Evolutionary conservation across 108 stramenopile genomes (phyloP).

Genomic region (Cafeteria roenbergensis): DNA sequence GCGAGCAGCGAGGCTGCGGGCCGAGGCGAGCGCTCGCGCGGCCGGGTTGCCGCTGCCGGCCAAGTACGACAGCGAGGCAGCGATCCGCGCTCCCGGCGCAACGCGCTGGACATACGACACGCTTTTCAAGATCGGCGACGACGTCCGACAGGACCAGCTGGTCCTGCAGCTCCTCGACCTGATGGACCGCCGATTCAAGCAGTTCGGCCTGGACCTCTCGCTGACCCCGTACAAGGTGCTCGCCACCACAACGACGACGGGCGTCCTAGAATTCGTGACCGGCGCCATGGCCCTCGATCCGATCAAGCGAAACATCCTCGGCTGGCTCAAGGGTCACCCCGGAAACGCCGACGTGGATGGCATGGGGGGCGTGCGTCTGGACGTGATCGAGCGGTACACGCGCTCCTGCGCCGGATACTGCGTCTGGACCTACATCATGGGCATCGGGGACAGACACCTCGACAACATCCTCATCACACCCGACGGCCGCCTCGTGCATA

Average conservation of each 20-base stretch:
- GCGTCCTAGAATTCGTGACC: constrained; percentile 89
- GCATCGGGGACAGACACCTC: constrained; percentile 65
- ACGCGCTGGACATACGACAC: constrained; percentile 45
- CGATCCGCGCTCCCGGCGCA: not conserved
- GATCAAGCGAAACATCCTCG: constrained; percentile 59
- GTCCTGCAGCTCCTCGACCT: constrained; percentile 82
- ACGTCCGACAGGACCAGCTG: constrained; percentile 94
- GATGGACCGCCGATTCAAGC: constrained; percentile 86
- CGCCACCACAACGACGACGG: constrained; percentile 71
- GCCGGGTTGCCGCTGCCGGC: too few species aligned
- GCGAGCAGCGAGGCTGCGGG: too few species aligned
- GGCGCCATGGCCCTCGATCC: constrained; percentile 69
- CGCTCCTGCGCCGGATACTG: constrained; percentile 91
- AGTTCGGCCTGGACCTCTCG: constrained; percentile 80
- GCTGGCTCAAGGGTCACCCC: constrained; percentile 17
- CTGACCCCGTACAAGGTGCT: constrained; percentile 61
- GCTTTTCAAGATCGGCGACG: constrained; percentile 96
- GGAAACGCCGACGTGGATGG: constrained; percentile 15
- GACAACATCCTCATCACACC: constrained; percentile 64
- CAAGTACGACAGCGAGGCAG: too few species aligned
- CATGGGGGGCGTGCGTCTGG: not conserved
- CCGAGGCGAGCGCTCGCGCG: too few species aligned
- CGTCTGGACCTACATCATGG: constrained; percentile 86
- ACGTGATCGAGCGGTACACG: constrained; percentile 49
- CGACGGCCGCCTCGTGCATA: constrained; percentile 65